Evolutionary conservation across 78 protist species (phyloP), one percentile per base, ranked within the genome.

Genomic region (Dictyostelium capitatum): DNA sequence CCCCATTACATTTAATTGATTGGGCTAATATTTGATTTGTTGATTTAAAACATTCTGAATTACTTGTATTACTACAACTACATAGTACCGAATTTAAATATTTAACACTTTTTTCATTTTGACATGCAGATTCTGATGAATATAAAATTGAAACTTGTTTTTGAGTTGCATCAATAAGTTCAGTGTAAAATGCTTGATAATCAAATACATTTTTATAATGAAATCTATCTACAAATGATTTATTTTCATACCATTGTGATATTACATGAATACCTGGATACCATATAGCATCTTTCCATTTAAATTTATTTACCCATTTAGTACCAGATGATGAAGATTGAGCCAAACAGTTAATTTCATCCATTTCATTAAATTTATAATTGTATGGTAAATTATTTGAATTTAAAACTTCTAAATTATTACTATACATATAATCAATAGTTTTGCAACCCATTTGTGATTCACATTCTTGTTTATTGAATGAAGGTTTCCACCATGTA

Each of bases 281-380:
- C 80, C 80, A 74, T 6, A 19, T 12, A 17, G 54, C 78, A 69
- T 30, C 30, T 1, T 3, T 32, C 78, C 78, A 69, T 69, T 69
- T 30, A 6, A 69, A 69, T 41, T 19, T 69, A 69, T 69, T 74
- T 7, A 12, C 25, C 54, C 59, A 69, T 69, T 30, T 15, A 17
- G 0, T 41, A 17, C 46, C 46, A 0, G 64, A 64, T 57, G 11
- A 11, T 20, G 14, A 0, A 0, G 25, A 3, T 23, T 75, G 72
- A 14, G 6, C 0, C 3, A 4, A 5, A 70, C 90, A 82, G 6
- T 65, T 41, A 0, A 30, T 46, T 70, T 70, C 25, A 32, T 43
- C 9, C 90, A 82, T 82, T 51, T 82, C 80, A 54, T 82, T 82
- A 46, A 82, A 82, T 57, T 80, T 69, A 51, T 14, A 69, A 17